Conservation (phyloP, 2,329 filamentous ascomycete genomes). For the Phoma herbarum region DNA sequence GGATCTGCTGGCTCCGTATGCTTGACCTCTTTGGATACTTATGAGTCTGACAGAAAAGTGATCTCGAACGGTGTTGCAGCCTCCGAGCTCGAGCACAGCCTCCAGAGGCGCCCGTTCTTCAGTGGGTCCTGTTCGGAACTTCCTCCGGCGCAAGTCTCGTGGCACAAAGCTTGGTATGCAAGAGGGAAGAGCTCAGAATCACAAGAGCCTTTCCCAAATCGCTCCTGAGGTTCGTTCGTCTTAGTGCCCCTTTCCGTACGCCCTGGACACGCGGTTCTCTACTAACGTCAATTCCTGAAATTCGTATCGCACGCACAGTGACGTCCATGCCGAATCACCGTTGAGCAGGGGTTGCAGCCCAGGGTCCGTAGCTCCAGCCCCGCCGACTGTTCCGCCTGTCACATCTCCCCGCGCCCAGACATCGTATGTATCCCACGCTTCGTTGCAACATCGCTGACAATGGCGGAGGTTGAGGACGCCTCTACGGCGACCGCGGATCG, state of each 20-base stretch:
- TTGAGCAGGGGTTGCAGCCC: slow-evolving; percentile 16
- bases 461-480: slow-evolving; percentile 11
- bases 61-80: neutral
- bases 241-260: neutral
- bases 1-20: no score
- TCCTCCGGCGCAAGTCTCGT: neutral
- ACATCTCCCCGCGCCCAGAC: slow-evolving; percentile 15
- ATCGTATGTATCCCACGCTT: slow-evolving; percentile 15
- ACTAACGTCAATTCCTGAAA: neutral
- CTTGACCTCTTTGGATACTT: neutral
- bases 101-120: neutral
- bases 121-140: neutral
- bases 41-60: no score
- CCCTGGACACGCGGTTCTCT: neutral
- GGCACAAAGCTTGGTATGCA: neutral
- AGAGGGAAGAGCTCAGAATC: neutral
- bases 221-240: neutral
- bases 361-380: slow-evolving; percentile 22
- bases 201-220: neutral
- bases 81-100: neutral
- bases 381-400: slow-evolving; percentile 19
- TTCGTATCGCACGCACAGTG: slow-evolving; percentile 9
- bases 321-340: slow-evolving; percentile 20
- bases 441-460: slow-evolving; percentile 4
- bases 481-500: neutral